These are phyloP conservation scores for Lecanosticta acicola DNA, from an alignment of 2,329 filamentous ascomycete genomes.

Conservation along the genomic window DNA sequence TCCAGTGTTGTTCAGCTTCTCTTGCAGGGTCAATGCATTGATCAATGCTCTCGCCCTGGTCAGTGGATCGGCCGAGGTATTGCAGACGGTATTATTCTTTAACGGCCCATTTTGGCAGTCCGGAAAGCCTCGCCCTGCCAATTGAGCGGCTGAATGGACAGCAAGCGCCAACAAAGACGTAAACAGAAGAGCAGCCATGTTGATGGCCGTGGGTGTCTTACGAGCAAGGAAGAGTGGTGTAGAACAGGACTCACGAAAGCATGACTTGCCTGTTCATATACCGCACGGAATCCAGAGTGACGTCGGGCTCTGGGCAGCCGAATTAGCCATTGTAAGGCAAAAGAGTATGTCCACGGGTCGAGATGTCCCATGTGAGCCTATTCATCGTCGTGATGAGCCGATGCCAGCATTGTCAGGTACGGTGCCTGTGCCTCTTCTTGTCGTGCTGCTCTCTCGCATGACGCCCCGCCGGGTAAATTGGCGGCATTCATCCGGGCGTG, in stretches of 20 bases:
- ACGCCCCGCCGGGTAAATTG: background rate
- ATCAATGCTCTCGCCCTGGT: conserved; percentile 44
- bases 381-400: background rate
- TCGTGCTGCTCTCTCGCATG: too few species aligned
- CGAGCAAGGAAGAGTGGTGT: background rate
- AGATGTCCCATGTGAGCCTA: background rate
- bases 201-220: too few species aligned
- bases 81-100: conserved; percentile 47
- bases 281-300: background rate
- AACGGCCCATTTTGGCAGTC: conserved; percentile 50
- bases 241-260: background rate
- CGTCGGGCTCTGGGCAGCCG: background rate
- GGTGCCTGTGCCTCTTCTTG: too few species aligned
- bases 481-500: background rate
- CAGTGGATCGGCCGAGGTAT: conserved; percentile 35
- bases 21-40: conserved; percentile 44
- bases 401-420: background rate
- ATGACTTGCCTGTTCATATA: background rate
- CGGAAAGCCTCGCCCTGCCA: conserved; percentile 35
- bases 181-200: conserved; percentile 6
- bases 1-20: conserved; percentile 52
- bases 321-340: background rate
- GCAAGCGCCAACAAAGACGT: conserved; percentile 11
- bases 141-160: conserved; percentile 8
- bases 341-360: background rate